Conservation (phyloP, 2,329 filamentous ascomycete genomes). For the Claviceps pazoutovae region DNA sequence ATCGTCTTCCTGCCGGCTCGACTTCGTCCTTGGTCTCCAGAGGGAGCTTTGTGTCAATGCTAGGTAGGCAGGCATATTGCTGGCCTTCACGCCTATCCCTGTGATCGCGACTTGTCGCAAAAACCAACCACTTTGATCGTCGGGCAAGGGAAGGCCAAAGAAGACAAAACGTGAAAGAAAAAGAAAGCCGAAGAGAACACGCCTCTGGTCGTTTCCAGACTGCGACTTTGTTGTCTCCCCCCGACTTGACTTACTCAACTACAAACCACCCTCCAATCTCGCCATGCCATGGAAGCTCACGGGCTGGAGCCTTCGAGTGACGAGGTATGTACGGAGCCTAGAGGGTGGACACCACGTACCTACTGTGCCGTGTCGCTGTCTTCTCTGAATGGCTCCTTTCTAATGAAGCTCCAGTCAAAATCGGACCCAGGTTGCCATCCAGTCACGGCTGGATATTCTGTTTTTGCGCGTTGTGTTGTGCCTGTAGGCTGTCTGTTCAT, state of each 20-base stretch:
- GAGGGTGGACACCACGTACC: background rate
- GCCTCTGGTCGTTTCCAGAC: background rate
- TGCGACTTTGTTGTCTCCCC: background rate
- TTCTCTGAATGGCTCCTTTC: background rate
- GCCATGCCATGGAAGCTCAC: conserved; percentile 2
- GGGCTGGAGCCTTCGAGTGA: conserved; percentile 2
- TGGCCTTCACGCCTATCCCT: background rate
- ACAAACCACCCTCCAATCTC: conserved; percentile 4
- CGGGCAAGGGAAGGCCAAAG: background rate
- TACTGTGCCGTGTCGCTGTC: conserved; percentile 4
- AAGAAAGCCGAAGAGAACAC: background rate
- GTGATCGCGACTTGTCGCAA: background rate
- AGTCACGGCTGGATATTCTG: background rate
- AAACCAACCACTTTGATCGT: background rate
- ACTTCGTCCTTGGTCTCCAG: too few relatives aligned
- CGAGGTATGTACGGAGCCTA: conserved; percentile 2
- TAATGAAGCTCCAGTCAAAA: conserved; percentile 2
- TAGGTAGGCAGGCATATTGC: background rate
- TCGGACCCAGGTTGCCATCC: background rate
- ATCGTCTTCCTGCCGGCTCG: too few relatives aligned
- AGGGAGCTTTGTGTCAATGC: too few relatives aligned
- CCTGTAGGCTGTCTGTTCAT: too few relatives aligned
- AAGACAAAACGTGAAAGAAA: too few relatives aligned
- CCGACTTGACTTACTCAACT: conserved; percentile 1
- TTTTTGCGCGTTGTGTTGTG: too few relatives aligned